phyloP scores from a whole-genome alignment of 2,329 filamentous ascomycete genomes.

The Paecilomyces formosus region DNA sequence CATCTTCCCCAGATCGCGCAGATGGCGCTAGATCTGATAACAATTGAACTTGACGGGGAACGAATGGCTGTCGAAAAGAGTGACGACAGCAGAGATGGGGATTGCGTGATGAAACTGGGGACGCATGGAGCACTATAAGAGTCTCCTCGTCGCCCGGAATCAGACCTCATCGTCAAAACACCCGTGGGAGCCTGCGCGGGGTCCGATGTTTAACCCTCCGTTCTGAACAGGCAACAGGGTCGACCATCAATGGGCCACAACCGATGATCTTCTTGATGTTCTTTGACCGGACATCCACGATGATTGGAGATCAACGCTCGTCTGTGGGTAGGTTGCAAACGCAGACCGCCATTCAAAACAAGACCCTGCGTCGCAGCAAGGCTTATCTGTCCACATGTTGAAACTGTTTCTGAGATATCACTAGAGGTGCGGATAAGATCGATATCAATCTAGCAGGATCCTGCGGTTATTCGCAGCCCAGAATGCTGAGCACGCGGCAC shows the following conservation, averaged over 20 bases:
- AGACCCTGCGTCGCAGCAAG: background rate
- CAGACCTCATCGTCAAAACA: background rate
- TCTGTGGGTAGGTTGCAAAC: background rate
- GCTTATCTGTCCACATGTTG: background rate
- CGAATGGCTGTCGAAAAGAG: background rate
- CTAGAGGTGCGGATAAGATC: background rate
- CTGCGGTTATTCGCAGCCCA: background rate
- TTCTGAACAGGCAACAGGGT: background rate
- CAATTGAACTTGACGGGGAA: conserved; percentile 28
- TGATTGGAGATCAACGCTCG: background rate
- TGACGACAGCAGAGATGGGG: background rate
- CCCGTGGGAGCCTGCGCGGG: background rate
- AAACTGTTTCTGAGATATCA: background rate
- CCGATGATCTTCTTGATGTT: background rate
- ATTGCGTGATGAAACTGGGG: background rate
- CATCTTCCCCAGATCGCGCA: background rate
- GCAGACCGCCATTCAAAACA: background rate
- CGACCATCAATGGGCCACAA: background rate
- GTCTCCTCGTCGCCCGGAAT: background rate
- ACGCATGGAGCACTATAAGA: background rate
- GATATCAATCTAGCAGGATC: background rate
- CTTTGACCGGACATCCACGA: no score
- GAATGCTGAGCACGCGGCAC: background rate
- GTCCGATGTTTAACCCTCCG: background rate
- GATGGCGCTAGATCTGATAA: conserved; percentile 11